A percentile compares a stretch with the other conserved stretches of the same genome.
Conservation (phyloP, 2,329 filamentous ascomycete species). For the Xylariaceae sp. region DNA sequence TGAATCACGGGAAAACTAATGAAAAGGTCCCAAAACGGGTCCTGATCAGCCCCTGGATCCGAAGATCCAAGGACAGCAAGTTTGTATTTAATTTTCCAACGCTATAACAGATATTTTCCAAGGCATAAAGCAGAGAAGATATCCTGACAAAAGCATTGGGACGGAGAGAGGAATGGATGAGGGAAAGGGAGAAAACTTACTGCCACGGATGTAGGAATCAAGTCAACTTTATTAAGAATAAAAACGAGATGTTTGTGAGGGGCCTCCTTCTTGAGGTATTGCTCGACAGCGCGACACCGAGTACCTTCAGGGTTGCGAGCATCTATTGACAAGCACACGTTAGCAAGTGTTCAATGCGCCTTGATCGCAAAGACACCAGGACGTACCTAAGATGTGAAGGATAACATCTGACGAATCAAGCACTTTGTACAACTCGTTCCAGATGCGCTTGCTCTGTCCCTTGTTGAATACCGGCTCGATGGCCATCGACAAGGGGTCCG, state of each 20-base stretch:
- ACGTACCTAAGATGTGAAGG: slow-evolving; percentile 62
- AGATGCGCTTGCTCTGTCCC: slow-evolving; percentile 87
- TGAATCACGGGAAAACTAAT: slow-evolving; percentile 72
- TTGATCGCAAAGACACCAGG: not conserved
- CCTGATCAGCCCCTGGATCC: slow-evolving; percentile 61
- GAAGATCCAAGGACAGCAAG: slow-evolving; percentile 62
- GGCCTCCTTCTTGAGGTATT: slow-evolving; percentile 87
- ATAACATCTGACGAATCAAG: slow-evolving; percentile 73
- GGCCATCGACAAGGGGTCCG: slow-evolving; percentile 54
- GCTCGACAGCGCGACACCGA: slow-evolving; percentile 82
- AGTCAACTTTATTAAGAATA: slow-evolving; percentile 83
- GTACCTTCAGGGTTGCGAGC: slow-evolving; percentile 87
- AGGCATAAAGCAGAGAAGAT: slow-evolving; percentile 53
- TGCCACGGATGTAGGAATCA: slow-evolving; percentile 86
- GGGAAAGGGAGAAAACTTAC: slow-evolving; percentile 55
- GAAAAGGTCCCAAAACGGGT: slow-evolving; percentile 86
- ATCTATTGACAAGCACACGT: slow-evolving; percentile 48
- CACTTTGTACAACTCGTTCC: slow-evolving; percentile 72
- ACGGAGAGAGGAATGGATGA: slow-evolving; percentile 26
- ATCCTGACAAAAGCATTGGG: slow-evolving; percentile 83
- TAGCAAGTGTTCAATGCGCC: not conserved
- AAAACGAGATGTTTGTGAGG: slow-evolving; percentile 84
- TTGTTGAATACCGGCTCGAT: slow-evolving; percentile 87
- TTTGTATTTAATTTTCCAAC: slow-evolving; percentile 86
- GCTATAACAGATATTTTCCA: slow-evolving; percentile 92